Percentiles rank a stretch among this genome's conserved stretches.
Conservation (phyloP, 2,329 filamentous ascomycete species). For the Colletotrichum tropicicola region DNA sequence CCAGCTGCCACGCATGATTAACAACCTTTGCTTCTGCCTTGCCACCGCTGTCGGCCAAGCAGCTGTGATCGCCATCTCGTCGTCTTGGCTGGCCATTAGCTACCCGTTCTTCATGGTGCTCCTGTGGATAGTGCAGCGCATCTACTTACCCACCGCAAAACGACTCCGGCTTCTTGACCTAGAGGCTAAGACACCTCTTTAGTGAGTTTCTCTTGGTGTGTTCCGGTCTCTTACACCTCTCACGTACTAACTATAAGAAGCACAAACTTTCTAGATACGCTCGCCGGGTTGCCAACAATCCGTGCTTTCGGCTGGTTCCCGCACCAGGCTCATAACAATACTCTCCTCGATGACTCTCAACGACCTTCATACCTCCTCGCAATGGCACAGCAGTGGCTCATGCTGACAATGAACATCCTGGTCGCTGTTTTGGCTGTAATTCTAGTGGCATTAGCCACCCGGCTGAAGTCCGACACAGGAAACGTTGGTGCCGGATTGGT, state of each 20-base stretch:
- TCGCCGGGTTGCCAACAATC: conserved; percentile 63
- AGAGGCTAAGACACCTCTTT: no score
- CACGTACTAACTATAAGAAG: not conserved
- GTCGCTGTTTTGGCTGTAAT: conserved; percentile 57
- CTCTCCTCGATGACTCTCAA: conserved; percentile 62
- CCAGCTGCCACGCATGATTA: no score
- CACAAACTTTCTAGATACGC: conserved; percentile 52
- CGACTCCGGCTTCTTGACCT: no score
- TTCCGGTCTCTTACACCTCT: not conserved
- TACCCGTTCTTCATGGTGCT: no score
- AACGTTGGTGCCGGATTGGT: conserved; percentile 49
- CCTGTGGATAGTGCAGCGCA: no score
- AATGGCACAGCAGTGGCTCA: conserved; percentile 67
- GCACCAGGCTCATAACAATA: conserved; percentile 50
- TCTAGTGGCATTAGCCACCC: conserved; percentile 59
- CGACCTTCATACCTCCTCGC: conserved; percentile 65
- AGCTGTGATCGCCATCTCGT: no score
- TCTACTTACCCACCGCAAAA: no score
- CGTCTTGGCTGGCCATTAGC: no score
- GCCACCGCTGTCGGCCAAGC: no score
- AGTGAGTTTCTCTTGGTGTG: no score
- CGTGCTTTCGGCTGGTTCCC: conserved; percentile 66
- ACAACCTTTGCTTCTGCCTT: no score
- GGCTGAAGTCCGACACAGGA: conserved; percentile 43
- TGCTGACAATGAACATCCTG: conserved; percentile 57